These are phyloP conservation scores for Gypsophila paniculata DNA, from an alignment of 179 eudicot species.

Conservation along the genomic window DNA sequence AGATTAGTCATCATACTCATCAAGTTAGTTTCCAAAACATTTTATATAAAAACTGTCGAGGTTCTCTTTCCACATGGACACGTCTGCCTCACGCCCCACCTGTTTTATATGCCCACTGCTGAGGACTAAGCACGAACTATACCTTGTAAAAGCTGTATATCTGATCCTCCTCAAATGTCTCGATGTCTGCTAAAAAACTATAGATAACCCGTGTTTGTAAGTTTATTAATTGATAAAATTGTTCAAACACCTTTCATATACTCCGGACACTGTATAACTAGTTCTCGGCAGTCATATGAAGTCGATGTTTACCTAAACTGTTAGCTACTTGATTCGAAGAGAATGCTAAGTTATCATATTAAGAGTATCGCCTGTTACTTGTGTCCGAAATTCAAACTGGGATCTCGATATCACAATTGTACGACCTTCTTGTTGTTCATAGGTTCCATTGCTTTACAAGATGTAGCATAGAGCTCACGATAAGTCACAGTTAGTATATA, in stretches of 20 bases:
- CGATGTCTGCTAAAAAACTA: neutral
- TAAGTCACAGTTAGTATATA: neutral
- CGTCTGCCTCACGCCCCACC: too few species aligned
- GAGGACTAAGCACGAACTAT: too few species aligned
- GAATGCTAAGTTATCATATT: neutral
- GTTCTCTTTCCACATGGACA: too few species aligned
- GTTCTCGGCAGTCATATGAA: neutral
- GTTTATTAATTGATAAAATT: neutral
- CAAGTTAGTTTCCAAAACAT: too few species aligned
- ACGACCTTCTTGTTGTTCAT: neutral
- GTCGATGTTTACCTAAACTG: neutral
- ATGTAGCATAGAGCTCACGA: neutral
- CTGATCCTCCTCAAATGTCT: neutral
- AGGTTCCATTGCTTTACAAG: neutral
- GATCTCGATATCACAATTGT: neutral
- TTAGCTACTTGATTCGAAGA: neutral
- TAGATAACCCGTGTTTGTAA: neutral
- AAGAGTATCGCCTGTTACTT: neutral
- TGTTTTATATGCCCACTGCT: too few species aligned
- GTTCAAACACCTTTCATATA: neutral
- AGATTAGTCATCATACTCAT: conserved; percentile 9
- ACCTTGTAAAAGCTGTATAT: neutral
- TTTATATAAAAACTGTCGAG: too few species aligned
- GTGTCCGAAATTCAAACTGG: neutral
- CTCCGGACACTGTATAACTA: neutral